Base-by-base conservation (phyloP, 2,329 filamentous ascomycete genomes). In the Gremmenia infestans region DNA sequence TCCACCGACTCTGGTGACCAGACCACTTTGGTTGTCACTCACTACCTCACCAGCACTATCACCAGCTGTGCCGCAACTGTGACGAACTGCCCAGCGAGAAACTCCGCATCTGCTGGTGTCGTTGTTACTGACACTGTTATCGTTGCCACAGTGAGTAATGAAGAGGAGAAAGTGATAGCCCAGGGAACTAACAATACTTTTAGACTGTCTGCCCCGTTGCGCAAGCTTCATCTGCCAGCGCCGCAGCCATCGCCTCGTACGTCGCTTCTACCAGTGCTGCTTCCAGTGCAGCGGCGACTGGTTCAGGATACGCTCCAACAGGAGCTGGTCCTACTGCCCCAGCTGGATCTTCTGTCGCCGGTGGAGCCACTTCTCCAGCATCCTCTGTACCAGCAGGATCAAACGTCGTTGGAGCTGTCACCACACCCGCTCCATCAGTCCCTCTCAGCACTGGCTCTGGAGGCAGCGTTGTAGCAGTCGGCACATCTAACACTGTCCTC, bases 191-290 rank as follows among this genome's bases (percentile, higher is more conserved):
- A 50, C 60, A 36, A 37, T 9, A 7, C 35, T 15, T 50, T 9
- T 37, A 67, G 63, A 79, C 80, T 58, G 71, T 79, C 63, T 79
- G 77, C 72, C 76, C 78, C 60, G 71, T 78, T 57, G 60, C 71
- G 32, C 73, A 75, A 48, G 65, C 67, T 37, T 54, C 55, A 40
- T 74, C 72, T 32, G 68, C 68, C 58, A 73, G 76, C 69, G 73
- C 74, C 25, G 72, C 73, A 35, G 70, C 73, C 36, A 55, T 77
- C 61, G 65, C 76, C 45, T 61, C 63, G 23, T 57, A 54, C 51
- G 57, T 59, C 12, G 48, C 55, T 49, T 48, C 43, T 5, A 35
- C 51, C 37, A 43, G 25, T 25, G 25, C 25, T 25, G 28, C 54
- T 48, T 51, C 52, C 19, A 52, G 58, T 8, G 53, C 52, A 32